phyloP scores from a whole-genome alignment of 306 rosid genomes.

The Macrotyloma uniflorum region DNA sequence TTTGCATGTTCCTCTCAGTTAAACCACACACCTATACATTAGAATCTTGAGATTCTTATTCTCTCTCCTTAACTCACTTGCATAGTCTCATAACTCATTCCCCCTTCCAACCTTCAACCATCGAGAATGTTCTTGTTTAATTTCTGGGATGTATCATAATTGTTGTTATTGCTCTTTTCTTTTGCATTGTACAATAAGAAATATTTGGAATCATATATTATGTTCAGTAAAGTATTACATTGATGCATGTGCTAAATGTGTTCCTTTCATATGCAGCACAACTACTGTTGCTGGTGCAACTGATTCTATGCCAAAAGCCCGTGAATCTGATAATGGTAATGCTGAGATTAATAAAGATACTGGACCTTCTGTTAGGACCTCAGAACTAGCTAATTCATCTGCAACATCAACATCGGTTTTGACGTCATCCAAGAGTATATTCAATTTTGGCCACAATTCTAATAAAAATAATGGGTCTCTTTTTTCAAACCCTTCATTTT shows the following conservation, averaged over 20 bases:
- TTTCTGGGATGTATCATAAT: background rate
- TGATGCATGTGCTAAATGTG: slow-evolving; percentile 25
- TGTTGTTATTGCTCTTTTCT: background rate
- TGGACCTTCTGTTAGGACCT: slow-evolving; percentile 43
- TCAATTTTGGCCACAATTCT: slow-evolving; percentile 46
- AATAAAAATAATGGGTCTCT: slow-evolving; percentile 54
- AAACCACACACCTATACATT: background rate
- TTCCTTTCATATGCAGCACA: slow-evolving; percentile 55
- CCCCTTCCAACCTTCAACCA: background rate
- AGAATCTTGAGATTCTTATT: background rate
- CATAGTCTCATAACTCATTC: background rate
- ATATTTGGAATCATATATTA: background rate
- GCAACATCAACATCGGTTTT: slow-evolving; percentile 48
- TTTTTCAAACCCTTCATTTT: slow-evolving; percentile 42
- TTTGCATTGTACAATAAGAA: background rate
- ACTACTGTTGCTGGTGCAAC: slow-evolving; percentile 37
- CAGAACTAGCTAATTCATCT: slow-evolving; percentile 50
- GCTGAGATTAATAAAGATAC: slow-evolving; percentile 35
- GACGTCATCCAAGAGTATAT: slow-evolving; percentile 43
- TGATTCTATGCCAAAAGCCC: slow-evolving; percentile 39
- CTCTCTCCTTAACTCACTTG: background rate
- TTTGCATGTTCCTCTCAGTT: background rate
- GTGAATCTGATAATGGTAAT: slow-evolving; percentile 48
- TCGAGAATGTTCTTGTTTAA: background rate
- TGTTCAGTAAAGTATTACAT: slow-evolving; percentile 7